Evolutionary conservation across 2,329 filamentous ascomycete genomes (phyloP), one percentile per base, ranked within the genome.

Genomic region (Bipolaris victoriae): DNA sequence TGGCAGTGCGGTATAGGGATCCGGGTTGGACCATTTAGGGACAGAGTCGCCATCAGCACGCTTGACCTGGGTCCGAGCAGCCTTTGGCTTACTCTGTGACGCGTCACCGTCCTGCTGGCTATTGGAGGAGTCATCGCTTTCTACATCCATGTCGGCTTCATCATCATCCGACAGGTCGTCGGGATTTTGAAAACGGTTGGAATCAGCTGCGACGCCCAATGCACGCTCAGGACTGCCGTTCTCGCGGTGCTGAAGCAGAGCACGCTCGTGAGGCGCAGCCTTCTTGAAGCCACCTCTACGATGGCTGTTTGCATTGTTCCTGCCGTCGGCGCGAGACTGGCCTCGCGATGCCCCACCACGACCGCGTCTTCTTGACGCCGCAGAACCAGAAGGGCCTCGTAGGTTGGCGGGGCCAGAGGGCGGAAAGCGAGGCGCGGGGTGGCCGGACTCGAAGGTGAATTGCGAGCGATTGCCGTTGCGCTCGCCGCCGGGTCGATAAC

Each of bases 1-100:
- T 7, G 94, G 94, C 9, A 97, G 81, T 2, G 87, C 90, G 5
- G 91, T 96, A 76, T 98, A 97, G 0, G 93, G 92, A 73, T 98
- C 94, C 3, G 94, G 93, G 67, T 98, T 98, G 4, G 92, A 97
- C 94, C 94, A 98, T 75, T 90, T 92, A 3, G 92, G 92, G 5
- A 74, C 72, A 6, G 71, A 73, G 41, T 77, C 60, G 58, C 71
- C 70, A 50, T 74, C 73, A 49, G 65, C 60, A 37, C 65, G 67
- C 29, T 36, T 57, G 18, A 58, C 49, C 22, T 63, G 52, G 15
- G 61, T 58, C 15, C 65, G 65, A 49, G 69, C 63, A 33, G 58
- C 54, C 60, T 76, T 76, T 44, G 55, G 43, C 48, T 67, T 39
- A 70, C 62, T 59, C 16, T 66, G 64, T 15, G 48, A 49, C 35